These are phyloP conservation scores for Alternaria consortialis DNA, from an alignment of 2,329 filamentous ascomycete genomes.

Conservation along the genomic window DNA sequence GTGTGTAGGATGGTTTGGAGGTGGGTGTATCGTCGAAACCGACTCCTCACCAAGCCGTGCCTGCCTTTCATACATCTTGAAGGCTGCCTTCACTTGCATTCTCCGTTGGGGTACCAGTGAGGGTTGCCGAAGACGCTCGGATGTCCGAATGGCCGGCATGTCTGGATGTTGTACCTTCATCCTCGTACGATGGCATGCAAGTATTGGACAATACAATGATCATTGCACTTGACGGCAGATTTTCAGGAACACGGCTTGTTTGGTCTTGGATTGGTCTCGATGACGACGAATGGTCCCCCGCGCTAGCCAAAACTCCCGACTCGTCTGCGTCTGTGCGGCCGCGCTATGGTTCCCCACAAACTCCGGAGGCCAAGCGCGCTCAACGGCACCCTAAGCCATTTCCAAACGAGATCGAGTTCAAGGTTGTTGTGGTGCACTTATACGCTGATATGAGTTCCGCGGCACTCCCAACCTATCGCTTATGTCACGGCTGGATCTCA, in stretches of 20 bases:
- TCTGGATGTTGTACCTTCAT: slow-evolving; percentile 15
- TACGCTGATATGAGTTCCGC: slow-evolving; percentile 5
- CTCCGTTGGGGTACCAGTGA: slow-evolving; percentile 34
- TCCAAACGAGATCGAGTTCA: slow-evolving; percentile 5
- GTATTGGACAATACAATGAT: slow-evolving; percentile 21
- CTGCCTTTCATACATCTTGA: slow-evolving; percentile 27
- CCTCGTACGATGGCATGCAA: slow-evolving; percentile 2
- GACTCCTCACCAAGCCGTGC: slow-evolving; percentile 4
- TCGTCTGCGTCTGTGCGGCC: slow-evolving; percentile 1
- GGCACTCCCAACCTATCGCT: slow-evolving; percentile 5
- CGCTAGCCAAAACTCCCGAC: slow-evolving; percentile 23
- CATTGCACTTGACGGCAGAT: slow-evolving; percentile 21
- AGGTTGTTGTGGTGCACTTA: slow-evolving; percentile 22
- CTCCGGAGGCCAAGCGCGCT: slow-evolving; percentile 35
- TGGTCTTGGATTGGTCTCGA: slow-evolving; percentile 25
- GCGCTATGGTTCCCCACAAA: slow-evolving; percentile 47
- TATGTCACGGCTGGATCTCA: not conserved
- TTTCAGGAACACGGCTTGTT: slow-evolving; percentile 19
- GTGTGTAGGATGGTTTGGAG: slow-evolving; percentile 8
- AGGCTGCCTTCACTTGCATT: slow-evolving; percentile 12
- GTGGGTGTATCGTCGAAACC: slow-evolving; percentile 15
- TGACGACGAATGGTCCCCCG: slow-evolving; percentile 6
- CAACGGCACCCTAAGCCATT: slow-evolving; percentile 20
- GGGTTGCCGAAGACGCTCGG: slow-evolving; percentile 31
- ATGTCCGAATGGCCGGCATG: slow-evolving; percentile 23